Percentiles rank a stretch among this genome's conserved stretches.
These are phyloP conservation scores for Echinosophora koreensis DNA, from an alignment of 306 rosid species.

Conservation along the genomic window DNA sequence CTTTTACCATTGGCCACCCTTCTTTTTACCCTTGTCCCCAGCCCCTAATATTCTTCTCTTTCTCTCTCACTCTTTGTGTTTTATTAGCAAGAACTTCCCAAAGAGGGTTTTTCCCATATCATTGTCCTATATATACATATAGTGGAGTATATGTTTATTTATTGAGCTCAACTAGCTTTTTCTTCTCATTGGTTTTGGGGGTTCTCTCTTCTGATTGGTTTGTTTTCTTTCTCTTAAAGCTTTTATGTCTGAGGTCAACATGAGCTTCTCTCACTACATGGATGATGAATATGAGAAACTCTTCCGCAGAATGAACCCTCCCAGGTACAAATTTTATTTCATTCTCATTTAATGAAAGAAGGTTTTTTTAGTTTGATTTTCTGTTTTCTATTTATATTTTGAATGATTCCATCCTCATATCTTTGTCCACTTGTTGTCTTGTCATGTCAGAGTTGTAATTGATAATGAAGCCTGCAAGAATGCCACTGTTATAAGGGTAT, in stretches of 20 bases:
- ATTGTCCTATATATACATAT: constrained; percentile 22
- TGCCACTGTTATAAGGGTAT: constrained; percentile 90
- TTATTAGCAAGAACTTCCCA: constrained; percentile 22
- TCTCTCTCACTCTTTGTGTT: background rate
- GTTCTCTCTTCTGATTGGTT: constrained; percentile 57
- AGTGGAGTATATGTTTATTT: no score
- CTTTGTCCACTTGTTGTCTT: constrained; percentile 39
- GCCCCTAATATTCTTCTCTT: constrained; percentile 15
- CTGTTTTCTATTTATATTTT: background rate
- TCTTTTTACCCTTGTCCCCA: constrained; percentile 42
- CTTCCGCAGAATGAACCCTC: constrained; percentile 91
- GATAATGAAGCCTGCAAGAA: constrained; percentile 86
- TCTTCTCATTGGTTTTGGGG: constrained; percentile 55
- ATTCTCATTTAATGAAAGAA: constrained; percentile 40
- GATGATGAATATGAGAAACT: constrained; percentile 91
- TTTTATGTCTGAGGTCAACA: constrained; percentile 72
- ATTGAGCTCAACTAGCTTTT: constrained; percentile 43
- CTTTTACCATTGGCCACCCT: constrained; percentile 53
- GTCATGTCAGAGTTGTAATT: constrained; percentile 85
- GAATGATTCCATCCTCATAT: constrained; percentile 45
- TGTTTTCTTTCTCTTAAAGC: constrained; percentile 55
- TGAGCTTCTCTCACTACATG: constrained; percentile 83
- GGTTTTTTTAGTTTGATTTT: background rate
- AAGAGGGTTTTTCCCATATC: constrained; percentile 32
- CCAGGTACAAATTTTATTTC: constrained; percentile 59